Percentiles rank a stretch among this genome's conserved stretches.
Evolutionary conservation across 208 protist genomes (phyloP).

Genomic region (Trichomonas tenax): DNA sequence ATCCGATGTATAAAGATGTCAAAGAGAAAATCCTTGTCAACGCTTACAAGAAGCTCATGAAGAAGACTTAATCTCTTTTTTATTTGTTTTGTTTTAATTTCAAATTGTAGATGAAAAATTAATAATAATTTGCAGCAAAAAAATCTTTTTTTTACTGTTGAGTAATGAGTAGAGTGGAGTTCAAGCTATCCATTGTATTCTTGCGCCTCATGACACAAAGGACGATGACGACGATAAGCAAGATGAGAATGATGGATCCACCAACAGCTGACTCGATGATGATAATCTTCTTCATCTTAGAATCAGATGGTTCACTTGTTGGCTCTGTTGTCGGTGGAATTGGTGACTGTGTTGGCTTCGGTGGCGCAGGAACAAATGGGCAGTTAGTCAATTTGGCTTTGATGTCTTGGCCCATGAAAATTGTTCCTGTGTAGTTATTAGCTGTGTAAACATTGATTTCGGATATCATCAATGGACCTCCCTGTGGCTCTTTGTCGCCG

Average conservation of each 20-base stretch:
- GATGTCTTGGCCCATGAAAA: background rate
- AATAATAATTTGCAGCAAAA: too few relatives aligned
- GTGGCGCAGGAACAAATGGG: background rate
- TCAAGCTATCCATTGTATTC: too few relatives aligned
- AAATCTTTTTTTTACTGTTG: too few relatives aligned
- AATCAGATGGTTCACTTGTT: background rate
- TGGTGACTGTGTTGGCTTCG: background rate
- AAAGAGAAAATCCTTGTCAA: background rate
- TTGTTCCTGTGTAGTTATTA: background rate
- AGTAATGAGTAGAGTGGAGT: too few relatives aligned
- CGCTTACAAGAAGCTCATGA: background rate
- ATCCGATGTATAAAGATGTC: background rate
- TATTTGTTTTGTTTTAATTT: background rate
- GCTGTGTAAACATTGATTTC: background rate
- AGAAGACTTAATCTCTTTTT: background rate
- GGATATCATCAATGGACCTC: background rate
- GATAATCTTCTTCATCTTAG: background rate
- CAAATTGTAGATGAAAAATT: too few relatives aligned
- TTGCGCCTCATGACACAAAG: background rate
- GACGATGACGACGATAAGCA: background rate
- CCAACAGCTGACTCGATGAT: background rate
- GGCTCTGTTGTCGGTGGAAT: background rate
- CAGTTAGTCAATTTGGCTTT: background rate
- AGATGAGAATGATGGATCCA: background rate
- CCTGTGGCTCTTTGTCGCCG: background rate